A percentile compares a stretch with the other conserved stretches of the same genome.
Conservation (phyloP, 2,329 filamentous ascomycete species). For the Botrytis elliptica region DNA sequence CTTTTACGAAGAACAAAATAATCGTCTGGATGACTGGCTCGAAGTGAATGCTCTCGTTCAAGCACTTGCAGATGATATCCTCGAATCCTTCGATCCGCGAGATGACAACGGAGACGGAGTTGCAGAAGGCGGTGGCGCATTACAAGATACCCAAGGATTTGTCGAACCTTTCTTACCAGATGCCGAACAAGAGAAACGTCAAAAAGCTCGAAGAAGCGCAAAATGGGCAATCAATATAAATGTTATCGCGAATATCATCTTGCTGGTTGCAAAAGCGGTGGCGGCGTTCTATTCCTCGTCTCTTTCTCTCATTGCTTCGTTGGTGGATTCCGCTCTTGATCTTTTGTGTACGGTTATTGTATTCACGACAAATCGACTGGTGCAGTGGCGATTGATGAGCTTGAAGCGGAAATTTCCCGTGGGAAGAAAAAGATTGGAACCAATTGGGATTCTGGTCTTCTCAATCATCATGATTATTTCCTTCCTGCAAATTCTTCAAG, state of each 20-base stretch:
- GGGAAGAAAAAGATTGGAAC: slow-evolving; percentile 53
- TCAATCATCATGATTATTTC: slow-evolving; percentile 62
- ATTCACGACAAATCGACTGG: slow-evolving; percentile 56
- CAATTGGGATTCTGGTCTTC: slow-evolving; percentile 59
- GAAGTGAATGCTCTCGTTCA: slow-evolving; percentile 58
- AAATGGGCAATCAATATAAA: slow-evolving; percentile 60
- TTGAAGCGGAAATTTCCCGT: slow-evolving; percentile 56
- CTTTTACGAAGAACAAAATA: slow-evolving; percentile 57
- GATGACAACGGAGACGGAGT: slow-evolving; percentile 57
- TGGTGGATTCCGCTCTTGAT: slow-evolving; percentile 58
- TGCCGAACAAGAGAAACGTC: slow-evolving; percentile 50
- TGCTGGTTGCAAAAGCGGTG: slow-evolving; percentile 53
- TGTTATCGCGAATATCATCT: slow-evolving; percentile 55
- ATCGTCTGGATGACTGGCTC: slow-evolving; percentile 55
- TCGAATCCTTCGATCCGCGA: slow-evolving; percentile 57
- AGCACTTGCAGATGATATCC: slow-evolving; percentile 55
- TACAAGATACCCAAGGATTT: slow-evolving; percentile 49
- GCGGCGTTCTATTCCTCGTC: slow-evolving; percentile 54
- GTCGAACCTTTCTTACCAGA: slow-evolving; percentile 56
- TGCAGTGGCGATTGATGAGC: slow-evolving; percentile 53
- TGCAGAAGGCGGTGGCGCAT: slow-evolving; percentile 50
- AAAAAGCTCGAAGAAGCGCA: slow-evolving; percentile 48
- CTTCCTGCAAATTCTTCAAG: slow-evolving; percentile 58
- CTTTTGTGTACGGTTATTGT: slow-evolving; percentile 60
- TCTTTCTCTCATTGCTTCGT: slow-evolving; percentile 57